Conservation (phyloP, 768 basidiomycete genomes). For the Pholiota conissans region DNA sequence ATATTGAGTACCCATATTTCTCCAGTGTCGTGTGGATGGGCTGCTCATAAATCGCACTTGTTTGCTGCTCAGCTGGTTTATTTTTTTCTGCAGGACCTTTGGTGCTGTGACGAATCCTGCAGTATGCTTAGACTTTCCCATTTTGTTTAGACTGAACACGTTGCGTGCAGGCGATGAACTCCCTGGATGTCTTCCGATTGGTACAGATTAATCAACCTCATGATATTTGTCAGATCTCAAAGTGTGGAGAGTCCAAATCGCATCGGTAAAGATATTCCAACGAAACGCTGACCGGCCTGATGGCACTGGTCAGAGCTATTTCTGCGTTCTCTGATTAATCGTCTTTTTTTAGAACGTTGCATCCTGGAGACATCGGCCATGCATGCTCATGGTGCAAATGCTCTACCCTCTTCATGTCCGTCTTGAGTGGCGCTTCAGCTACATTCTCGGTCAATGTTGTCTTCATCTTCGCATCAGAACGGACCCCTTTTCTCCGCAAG, state of each 20-base stretch:
- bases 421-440: background rate
- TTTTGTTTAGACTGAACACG: background rate
- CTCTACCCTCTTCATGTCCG: background rate
- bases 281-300: background rate
- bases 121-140: background rate
- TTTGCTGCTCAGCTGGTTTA: too few relatives aligned
- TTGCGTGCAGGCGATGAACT: background rate
- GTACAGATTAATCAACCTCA: background rate
- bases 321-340: background rate
- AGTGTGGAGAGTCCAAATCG: background rate
- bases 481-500: background rate
- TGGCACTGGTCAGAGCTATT: background rate
- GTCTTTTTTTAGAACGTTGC: background rate
- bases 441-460: background rate
- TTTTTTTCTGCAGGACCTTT: too few relatives aligned
- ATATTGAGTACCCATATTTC: background rate
- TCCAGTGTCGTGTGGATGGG: background rate
- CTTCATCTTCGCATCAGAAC: background rate
- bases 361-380: background rate
- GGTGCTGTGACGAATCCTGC: background rate
- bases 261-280: background rate
- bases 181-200: background rate
- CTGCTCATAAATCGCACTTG: background rate
- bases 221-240: background rate
- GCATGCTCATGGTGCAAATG: background rate